Conservation (phyloP, 2,329 filamentous ascomycete genomes). For the Fusarium sp. region DNA sequence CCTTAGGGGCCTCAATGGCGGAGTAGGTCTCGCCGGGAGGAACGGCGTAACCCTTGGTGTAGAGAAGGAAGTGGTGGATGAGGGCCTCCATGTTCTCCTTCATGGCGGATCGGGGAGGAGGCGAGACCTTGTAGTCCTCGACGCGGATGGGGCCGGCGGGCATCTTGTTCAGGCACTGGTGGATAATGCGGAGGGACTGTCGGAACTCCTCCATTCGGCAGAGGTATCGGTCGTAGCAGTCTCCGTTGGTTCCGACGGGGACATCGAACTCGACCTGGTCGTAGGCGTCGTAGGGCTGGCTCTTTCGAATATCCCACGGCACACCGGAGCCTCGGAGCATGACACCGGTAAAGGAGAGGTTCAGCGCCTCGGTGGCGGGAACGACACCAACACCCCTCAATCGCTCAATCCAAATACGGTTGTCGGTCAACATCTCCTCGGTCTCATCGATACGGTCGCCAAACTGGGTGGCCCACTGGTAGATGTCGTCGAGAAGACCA, state of each 20-base stretch:
- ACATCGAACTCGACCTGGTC: constrained; percentile 98
- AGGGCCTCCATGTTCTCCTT: constrained; percentile 99
- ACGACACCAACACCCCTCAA: constrained; percentile 92
- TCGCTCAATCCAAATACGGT: constrained; percentile 98
- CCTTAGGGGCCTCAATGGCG: constrained; percentile 98
- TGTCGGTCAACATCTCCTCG: constrained; percentile 97
- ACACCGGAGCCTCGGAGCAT: constrained; percentile 98
- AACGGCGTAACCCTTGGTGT: constrained; percentile 97
- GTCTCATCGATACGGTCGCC: constrained; percentile 98
- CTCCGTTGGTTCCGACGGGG: constrained; percentile 92
- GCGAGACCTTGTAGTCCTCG: constrained; percentile 98
- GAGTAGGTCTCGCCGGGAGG: constrained; percentile 98
- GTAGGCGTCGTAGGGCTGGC: constrained; percentile 96
- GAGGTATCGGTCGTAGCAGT: constrained; percentile 99
- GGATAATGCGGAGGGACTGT: constrained; percentile 96
- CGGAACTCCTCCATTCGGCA: constrained; percentile 99
- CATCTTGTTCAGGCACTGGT: constrained; percentile 99
- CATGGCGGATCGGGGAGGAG: constrained; percentile 96
- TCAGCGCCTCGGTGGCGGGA: constrained; percentile 89
- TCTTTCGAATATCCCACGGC: constrained; percentile 96
- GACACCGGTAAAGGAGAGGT: constrained; percentile 94
- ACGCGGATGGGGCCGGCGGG: constrained; percentile 91
- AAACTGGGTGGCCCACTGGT: constrained; percentile 99
- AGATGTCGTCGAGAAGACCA: constrained; percentile 96
- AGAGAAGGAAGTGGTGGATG: constrained; percentile 98